Evolutionary conservation across 1,284 basidiomycete species (phyloP).

Genomic region (Moesziomyces antarcticus): DNA sequence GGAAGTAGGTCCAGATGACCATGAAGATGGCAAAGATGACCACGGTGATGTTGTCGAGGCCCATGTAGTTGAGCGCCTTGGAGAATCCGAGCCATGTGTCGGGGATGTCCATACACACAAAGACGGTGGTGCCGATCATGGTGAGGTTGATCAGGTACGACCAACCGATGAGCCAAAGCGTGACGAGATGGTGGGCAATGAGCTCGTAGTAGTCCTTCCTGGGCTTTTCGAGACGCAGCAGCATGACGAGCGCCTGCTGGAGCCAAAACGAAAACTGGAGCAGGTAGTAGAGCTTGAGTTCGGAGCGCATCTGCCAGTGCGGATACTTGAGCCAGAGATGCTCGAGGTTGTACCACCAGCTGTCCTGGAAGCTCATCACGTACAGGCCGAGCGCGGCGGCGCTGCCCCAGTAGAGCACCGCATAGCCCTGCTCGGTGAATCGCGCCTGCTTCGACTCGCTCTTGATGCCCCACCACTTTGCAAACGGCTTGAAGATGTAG

Average conservation of each 20-base stretch:
- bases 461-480: slow-evolving; percentile 68
- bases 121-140: slow-evolving; percentile 89
- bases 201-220: slow-evolving; percentile 91
- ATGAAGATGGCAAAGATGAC: slow-evolving; percentile 60
- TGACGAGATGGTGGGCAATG: slow-evolving; percentile 85
- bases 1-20: slow-evolving; percentile 77
- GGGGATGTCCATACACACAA: slow-evolving; percentile 95
- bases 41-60: slow-evolving; percentile 52
- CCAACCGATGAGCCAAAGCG: slow-evolving; percentile 91
- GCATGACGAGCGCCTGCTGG: slow-evolving; percentile 89
- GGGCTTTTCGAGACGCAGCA: slow-evolving; percentile 88
- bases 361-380: slow-evolving; percentile 87
- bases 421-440: slow-evolving; percentile 66
- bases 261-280: slow-evolving; percentile 84
- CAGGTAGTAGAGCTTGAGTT: slow-evolving; percentile 91
- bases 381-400: slow-evolving; percentile 67
- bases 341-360: slow-evolving; percentile 80
- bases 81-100: slow-evolving; percentile 78
- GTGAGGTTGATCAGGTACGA: slow-evolving; percentile 72
- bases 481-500: slow-evolving; percentile 79
- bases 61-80: slow-evolving; percentile 66
- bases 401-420: slow-evolving; percentile 63
- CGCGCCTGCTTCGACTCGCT: slow-evolving; percentile 58
- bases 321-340: slow-evolving; percentile 67
- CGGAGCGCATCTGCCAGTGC: slow-evolving; percentile 79